Evolutionary conservation across 1,139 yeast species (phyloP), one percentile per base, ranked within the genome.

Genomic region (Taiozyma sp.): DNA sequence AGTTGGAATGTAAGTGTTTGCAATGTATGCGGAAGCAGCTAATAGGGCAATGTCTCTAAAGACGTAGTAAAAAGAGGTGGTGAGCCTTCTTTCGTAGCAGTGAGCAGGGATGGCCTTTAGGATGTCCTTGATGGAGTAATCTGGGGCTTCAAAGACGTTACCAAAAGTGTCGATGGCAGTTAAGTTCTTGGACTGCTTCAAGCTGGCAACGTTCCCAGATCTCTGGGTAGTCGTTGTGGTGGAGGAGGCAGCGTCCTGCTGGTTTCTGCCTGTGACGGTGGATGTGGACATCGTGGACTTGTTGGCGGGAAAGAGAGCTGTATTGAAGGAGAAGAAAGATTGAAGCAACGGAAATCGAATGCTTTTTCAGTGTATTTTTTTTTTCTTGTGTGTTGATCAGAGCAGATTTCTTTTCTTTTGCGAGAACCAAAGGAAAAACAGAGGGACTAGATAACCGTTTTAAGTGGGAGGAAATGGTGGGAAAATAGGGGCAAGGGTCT

Each of bases 81-180:
- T 57, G 48, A 80, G 68, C 39, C 86, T 74, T 65, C 92, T 78
- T 66, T 87, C 80, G 69, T 84, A 87, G 68, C 93, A 86, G 60
- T 84, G 85, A 56, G 81, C 75, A 52, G 96, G 96, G 61, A 87
- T 87, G 43, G 84, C 88, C 52, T 78, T 78, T 62, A 87, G 72
- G 57, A 87, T 78, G 58, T 86, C 90, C 73, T 84, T 84, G 67
- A 87, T 84, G 58, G 91, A 72, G 71, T 74, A 84, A 62, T 84
- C 88, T 30, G 95, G 95, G 10, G 82, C 92, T 51, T 76, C 78
- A 67, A 85, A 87, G 53, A 74, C 80, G 51, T 82, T 73, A 39
- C 95, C 96, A 47, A 53, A 50, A 8, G 57, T 53, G 45, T 84
- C 83, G 51, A 76, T 69, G 46, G 83, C 80, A n/a, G 75, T 70